Evolutionary conservation across 2,329 filamentous ascomycete species (phyloP).

Genomic region (Cytospora piceae): DNA sequence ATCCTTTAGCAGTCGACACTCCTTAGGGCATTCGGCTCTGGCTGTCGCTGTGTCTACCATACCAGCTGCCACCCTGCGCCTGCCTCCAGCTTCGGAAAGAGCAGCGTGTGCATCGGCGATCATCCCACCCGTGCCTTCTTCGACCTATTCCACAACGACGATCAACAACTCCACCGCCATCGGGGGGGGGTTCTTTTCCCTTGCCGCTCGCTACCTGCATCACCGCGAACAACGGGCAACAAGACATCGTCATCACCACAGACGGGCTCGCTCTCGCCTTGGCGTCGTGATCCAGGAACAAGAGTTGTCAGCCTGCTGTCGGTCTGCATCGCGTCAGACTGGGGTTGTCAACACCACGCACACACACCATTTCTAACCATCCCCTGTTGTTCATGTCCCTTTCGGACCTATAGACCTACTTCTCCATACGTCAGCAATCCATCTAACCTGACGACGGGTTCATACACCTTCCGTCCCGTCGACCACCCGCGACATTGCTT

Average conservation of each 20-base stretch:
- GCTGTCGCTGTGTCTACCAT: neutral
- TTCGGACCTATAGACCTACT: constrained; percentile 16
- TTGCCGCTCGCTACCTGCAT: constrained; percentile 38
- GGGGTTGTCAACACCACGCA: neutral
- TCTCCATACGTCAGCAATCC: constrained; percentile 13
- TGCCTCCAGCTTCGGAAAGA: neutral
- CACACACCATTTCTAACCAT: neutral
- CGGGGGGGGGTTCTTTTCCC: constrained; percentile 29
- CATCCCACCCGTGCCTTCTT: constrained; percentile 3
- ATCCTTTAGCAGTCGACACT: neutral
- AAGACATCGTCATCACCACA: neutral
- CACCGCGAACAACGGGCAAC: neutral
- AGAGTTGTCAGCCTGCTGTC: neutral
- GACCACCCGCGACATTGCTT: constrained; percentile 12
- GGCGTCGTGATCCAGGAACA: neutral
- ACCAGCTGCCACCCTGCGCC: neutral
- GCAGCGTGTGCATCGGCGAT: constrained; percentile 10
- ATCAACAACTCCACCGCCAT: constrained; percentile 2
- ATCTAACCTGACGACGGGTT: neutral
- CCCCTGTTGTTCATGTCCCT: neutral
- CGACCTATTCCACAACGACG: neutral
- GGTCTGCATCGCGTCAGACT: constrained; percentile 5
- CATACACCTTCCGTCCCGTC: neutral
- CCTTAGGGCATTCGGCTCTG: neutral
- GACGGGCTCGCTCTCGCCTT: neutral